Evolutionary conservation across 495 filamentous ascomycete species (phyloP), one percentile per base, ranked within the genome.

Genomic region (Penicillium subrubescens): DNA sequence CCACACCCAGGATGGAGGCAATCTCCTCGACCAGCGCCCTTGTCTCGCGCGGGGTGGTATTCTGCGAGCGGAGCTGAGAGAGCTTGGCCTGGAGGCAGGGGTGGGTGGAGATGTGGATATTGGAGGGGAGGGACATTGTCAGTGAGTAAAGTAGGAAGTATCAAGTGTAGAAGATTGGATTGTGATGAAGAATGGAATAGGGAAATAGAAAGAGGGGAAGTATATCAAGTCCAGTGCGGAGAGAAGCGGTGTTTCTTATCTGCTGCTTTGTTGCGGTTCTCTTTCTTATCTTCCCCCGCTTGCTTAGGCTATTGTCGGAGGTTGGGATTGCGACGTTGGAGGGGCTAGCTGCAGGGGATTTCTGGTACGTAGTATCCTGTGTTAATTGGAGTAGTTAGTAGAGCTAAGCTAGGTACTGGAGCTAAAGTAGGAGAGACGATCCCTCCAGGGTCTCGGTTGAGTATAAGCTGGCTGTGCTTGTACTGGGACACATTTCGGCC

Each of bases 71-170:
- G 15, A 98, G 88, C 76, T 93, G 91, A 41, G 90, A 92, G 68
- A 98, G 88, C 81, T 98, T 98, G 65, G 91, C 90, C 57, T 86
- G 79, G 14, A 97, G 83, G 74, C 92, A 96, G 27, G 94, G 94
- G 71, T 98, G 94, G 27, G 79, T 81, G 21, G 92, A 97, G 75
- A 96, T 78, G 74, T 94, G 92, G 57, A 95, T 88, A 73, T 74
- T 79, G 3, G 68, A 33, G 19, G 76, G 74, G 39, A 75, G 67
- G 37, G 72, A 46, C 75, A 78, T 78, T 51, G 33, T 72, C 43
- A 44, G 43, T 65, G 25, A 27, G 48, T 44, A 4, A 27, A 27
- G 25, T 1, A 27, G 1, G 25, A 27, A 27, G 25, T 27, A 27
- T 27, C 25, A 27, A 27, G 25, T 27, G 25, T 27, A 59, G 8